Base-by-base conservation (phyloP, 805 yeast genomes). In the Torulaspora indica region DNA sequence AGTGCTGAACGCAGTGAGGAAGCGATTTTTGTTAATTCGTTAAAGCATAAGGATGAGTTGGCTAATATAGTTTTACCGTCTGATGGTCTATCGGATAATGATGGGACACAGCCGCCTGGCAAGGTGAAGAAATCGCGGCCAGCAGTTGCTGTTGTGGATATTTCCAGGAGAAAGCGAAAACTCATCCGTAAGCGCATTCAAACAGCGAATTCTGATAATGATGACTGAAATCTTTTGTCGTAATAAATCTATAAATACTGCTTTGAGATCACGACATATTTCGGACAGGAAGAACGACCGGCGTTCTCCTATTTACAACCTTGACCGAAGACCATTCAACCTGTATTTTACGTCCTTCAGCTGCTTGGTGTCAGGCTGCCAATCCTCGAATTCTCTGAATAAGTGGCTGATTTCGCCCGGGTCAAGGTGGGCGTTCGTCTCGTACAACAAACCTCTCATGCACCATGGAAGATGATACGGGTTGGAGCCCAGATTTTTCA, bases 401-500 rank as follows among this genome's bases (percentile, higher is more conserved):
- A 90, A 72, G 38, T 70, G 68, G 25, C 73, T 67, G 20, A 88
- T 77, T 47, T 85, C 87, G 8, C 71, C 69, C n/a, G 71, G 68
- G 9, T 80, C 80, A 38, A 73, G 67, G 49, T 70, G 74, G 49
- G 63, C 71, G 46, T 73, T 75, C 0, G 82, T 74, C 42, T 82
- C 95, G 51, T 78, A 81, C 24, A 89, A 65, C 35, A 91, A 68
- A 0, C 96, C 96, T 35, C 96, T 69, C 68, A 89, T 77, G 56
- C 95, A 85, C 96, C 97, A 91, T 1, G 98, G 98, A 30, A 91
- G 67, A 46, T 84, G 79, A 57, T 77, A 91, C 0, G 96, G 96
- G 63, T 91, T 90, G 22, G 77, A 69, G 1, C 87, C 88, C 14
- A 83, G 65, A 49, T 77, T 76, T 6, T 85, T 79, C 31, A 85